Percentiles rank a stretch among this genome's conserved stretches.
Conservation (phyloP, 2,329 filamentous ascomycete species). For the Chaetothyriales sp. region DNA sequence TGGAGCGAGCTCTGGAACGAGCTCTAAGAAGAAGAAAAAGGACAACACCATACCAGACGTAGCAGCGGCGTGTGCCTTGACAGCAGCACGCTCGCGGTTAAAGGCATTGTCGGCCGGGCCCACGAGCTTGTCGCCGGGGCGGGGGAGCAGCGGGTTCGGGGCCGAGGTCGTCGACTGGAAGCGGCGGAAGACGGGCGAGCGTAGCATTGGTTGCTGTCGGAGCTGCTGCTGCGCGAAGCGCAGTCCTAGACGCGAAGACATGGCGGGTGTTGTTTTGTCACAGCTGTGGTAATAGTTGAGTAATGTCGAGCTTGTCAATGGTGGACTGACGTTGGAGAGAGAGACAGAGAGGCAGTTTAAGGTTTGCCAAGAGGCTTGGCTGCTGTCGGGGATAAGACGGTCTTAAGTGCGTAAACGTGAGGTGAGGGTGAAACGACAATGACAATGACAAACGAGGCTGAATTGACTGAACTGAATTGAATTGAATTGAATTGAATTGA, state of each 20-base stretch:
- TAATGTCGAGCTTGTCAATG: background rate
- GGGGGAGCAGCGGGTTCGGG: conserved; percentile 27
- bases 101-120: conserved; percentile 72
- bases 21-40: background rate
- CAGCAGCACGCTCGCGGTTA: conserved; percentile 76
- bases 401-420: background rate
- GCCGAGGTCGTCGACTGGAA: conserved; percentile 42
- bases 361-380: background rate
- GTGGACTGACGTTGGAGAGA: background rate
- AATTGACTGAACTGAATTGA: background rate
- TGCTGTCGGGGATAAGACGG: background rate
- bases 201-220: conserved; percentile 42
- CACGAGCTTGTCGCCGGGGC: conserved; percentile 29
- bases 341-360: background rate
- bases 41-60: conserved; percentile 51
- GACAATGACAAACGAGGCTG: background rate
- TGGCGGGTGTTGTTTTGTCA: conserved; percentile 30
- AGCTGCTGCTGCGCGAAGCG: conserved; percentile 49
- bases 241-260: conserved; percentile 49
- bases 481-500: background rate
- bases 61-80: conserved; percentile 75
- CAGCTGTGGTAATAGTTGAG: background rate
- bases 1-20: no score
- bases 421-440: background rate
- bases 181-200: conserved; percentile 50